Conservation (phyloP, 2,329 filamentous ascomycete genomes). For the Pseudocercospora macadamiae region DNA sequence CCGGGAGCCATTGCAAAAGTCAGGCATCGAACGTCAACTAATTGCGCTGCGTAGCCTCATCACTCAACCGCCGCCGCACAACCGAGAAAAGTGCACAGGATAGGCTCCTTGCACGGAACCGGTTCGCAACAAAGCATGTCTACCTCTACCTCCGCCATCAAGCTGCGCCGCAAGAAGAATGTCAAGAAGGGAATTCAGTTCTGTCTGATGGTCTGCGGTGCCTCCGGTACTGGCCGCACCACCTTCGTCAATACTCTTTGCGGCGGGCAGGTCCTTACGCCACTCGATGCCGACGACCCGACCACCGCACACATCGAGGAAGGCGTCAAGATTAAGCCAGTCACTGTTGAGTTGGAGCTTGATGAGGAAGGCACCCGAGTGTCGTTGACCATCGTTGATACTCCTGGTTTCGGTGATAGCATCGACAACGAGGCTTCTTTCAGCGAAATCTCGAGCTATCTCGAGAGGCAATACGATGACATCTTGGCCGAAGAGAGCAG, state of each 20-base stretch:
- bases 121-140: conserved; percentile 34
- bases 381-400: conserved; percentile 97
- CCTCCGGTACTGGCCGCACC: conserved; percentile 95
- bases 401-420: conserved; percentile 96
- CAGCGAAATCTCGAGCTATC: conserved; percentile 94
- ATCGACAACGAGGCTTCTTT: conserved; percentile 98
- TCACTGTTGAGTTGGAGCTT: conserved; percentile 94
- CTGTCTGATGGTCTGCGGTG: conserved; percentile 99
- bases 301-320: conserved; percentile 89
- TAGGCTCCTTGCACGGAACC: conserved; percentile 28
- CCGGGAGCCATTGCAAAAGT: not conserved
- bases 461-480: conserved; percentile 99
- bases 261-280: conserved; percentile 84
- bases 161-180: conserved; percentile 99
- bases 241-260: conserved; percentile 99
- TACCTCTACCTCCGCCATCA: conserved; percentile 57
- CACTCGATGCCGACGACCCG: conserved; percentile 93
- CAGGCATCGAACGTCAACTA: not conserved
- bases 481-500: conserved; percentile 98
- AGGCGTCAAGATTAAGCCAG: conserved; percentile 96
- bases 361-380: conserved; percentile 99
- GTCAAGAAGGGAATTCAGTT: conserved; percentile 99
- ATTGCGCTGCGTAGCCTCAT: not conserved
- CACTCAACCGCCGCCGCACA: not conserved
- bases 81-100: conserved; percentile 25